phyloP scores from a whole-genome alignment of 768 basidiomycete genomes.

The Hirschioporus abietinus region DNA sequence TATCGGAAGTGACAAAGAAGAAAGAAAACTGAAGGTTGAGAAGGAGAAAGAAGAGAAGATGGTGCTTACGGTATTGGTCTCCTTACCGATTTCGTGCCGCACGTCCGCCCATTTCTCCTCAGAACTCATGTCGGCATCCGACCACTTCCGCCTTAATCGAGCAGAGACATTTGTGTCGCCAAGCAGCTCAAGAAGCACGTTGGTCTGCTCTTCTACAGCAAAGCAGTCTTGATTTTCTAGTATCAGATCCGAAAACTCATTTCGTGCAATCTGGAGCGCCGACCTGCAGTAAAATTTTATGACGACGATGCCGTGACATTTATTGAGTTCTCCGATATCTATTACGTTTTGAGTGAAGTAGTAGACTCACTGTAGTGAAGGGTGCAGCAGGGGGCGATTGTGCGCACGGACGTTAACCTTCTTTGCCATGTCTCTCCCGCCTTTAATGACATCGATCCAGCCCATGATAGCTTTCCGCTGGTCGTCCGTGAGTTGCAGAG shows the following conservation, averaged over 20 bases:
- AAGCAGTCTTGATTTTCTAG: conserved; percentile 86
- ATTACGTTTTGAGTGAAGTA: conserved; percentile 7
- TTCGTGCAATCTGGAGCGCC: conserved; percentile 43
- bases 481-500: conserved; percentile 87
- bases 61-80: background rate
- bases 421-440: conserved; percentile 76
- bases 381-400: conserved; percentile 50
- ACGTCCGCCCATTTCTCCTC: conserved; percentile 72
- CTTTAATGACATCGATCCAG: conserved; percentile 79
- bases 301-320: background rate
- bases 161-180: conserved; percentile 53
- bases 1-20: background rate
- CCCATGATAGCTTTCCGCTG: conserved; percentile 83
- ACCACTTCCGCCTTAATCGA: conserved; percentile 55
- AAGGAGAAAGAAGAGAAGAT: no score
- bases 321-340: no score
- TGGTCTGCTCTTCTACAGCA: conserved; percentile 59
- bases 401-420: conserved; percentile 65
- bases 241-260: conserved; percentile 60
- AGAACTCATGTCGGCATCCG: conserved; percentile 49
- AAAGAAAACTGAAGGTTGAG: no score
- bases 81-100: conserved; percentile 12
- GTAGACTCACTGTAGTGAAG: conserved; percentile 58
- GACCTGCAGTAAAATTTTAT: conserved; percentile 13
- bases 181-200: conserved; percentile 67